Percentiles rank a stretch among this genome's conserved stretches.
These are phyloP conservation scores for Cucumis hystrix DNA, from an alignment of 306 rosid genomes.

Conservation along the genomic window DNA sequence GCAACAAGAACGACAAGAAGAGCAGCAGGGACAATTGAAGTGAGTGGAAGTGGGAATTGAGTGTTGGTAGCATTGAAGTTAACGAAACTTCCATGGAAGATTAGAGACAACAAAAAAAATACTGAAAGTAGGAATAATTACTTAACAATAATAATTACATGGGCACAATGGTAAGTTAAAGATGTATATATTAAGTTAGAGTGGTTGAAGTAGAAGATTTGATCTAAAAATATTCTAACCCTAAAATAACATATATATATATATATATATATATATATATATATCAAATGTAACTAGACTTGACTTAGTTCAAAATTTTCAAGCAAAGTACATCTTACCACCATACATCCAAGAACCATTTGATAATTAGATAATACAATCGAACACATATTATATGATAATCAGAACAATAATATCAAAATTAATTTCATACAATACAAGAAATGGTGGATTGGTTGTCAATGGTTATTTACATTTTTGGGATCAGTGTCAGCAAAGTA, in stretches of 20 bases:
- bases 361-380: too few relatives aligned
- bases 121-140: too few relatives aligned
- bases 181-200: too few relatives aligned
- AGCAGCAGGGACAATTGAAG: constrained; percentile 1
- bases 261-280: too few relatives aligned
- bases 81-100: constrained; percentile 13
- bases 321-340: not conserved
- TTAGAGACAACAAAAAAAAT: not conserved
- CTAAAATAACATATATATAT: too few relatives aligned
- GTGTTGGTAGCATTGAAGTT: not conserved
- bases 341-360: not conserved
- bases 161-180: too few relatives aligned
- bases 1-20: not conserved
- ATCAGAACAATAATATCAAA: not conserved
- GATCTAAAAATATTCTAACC: too few relatives aligned
- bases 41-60: constrained; percentile 2
- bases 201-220: too few relatives aligned
- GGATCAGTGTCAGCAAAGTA: not conserved
- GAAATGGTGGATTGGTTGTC: not conserved
- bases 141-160: too few relatives aligned
- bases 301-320: not conserved
- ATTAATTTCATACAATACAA: not conserved
- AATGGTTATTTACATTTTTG: not conserved
- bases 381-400: not conserved
- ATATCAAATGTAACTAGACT: too few relatives aligned